Percentiles rank a stretch among this genome's conserved stretches.
Evolutionary conservation across 257 asterid species (phyloP).

Genomic region (Catharanthus roseus): DNA sequence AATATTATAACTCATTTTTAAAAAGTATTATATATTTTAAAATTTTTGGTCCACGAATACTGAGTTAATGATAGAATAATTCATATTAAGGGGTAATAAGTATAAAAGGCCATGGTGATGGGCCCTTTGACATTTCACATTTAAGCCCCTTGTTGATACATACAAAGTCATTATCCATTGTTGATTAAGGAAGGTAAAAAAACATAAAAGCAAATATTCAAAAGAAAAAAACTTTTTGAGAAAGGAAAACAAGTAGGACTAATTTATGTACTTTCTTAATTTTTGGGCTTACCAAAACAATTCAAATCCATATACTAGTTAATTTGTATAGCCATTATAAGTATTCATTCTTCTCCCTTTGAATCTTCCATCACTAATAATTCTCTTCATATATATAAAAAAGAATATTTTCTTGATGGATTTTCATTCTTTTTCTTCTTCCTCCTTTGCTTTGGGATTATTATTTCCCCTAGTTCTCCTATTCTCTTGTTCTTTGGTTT

Average conservation of each 20-base stretch:
- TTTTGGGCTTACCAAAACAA: background rate
- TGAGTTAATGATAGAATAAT: too few species aligned
- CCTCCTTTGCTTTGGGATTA: slow-evolving; percentile 16
- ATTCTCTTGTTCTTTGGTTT: slow-evolving; percentile 8
- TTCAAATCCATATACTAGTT: background rate
- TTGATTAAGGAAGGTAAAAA: background rate
- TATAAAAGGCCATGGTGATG: too few species aligned
- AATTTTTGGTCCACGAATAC: too few species aligned
- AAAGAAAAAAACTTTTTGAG: too few species aligned
- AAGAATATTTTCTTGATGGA: background rate
- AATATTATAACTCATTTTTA: too few species aligned
- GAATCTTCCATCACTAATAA: background rate
- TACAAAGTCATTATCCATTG: background rate
- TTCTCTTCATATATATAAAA: background rate
- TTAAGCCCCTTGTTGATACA: background rate
- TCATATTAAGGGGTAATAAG: too few species aligned
- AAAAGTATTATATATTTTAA: too few species aligned
- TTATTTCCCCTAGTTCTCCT: background rate
- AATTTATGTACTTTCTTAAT: too few species aligned
- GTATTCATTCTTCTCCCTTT: background rate
- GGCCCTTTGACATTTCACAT: background rate
- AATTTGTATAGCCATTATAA: background rate
- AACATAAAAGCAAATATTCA: too few species aligned
- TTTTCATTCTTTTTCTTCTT: slow-evolving; percentile 3
- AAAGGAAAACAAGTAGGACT: background rate